Evolutionary conservation across 73 alveolate genomes (phyloP).

Genomic region (Strombidium stylifer): DNA sequence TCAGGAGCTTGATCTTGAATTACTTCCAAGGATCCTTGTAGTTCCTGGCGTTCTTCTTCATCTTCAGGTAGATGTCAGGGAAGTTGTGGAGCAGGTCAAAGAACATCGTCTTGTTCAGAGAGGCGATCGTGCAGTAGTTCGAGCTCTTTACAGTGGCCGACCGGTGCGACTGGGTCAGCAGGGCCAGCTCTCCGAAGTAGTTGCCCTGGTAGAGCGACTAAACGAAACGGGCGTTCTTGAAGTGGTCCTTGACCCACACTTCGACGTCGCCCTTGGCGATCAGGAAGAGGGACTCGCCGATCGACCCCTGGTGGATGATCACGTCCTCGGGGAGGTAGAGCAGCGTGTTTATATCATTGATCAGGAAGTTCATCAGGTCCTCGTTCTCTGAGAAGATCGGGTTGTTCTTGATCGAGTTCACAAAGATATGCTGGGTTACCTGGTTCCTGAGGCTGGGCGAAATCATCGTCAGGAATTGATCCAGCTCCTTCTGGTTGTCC

Average conservation of each 20-base stretch:
- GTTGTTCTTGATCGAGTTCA: neutral
- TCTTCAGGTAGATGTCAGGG: neutral
- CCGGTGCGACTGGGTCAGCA: neutral
- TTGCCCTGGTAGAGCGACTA: conserved; percentile 7
- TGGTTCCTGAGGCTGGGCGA: conserved; percentile 7
- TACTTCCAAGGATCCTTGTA: conserved; percentile 45
- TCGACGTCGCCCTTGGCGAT: conserved; percentile 26
- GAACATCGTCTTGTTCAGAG: neutral
- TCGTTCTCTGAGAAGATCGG: neutral
- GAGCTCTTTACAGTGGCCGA: conserved; percentile 16
- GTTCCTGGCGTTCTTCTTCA: neutral
- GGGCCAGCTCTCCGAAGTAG: conserved; percentile 26
- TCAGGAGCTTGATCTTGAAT: neutral
- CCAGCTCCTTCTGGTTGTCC: conserved; percentile 5
- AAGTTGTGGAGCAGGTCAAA: neutral
- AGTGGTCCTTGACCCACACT: conserved; percentile 5
- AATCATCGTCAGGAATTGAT: neutral
- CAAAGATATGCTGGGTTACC: conserved; percentile 1
- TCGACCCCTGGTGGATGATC: conserved; percentile 18
- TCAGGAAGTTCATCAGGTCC: neutral
- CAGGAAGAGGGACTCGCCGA: neutral
- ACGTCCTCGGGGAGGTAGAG: conserved; percentile 16
- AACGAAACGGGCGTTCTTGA: neutral
- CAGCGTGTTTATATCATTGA: neutral
- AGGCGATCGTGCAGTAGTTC: conserved; percentile 27